Evolutionary conservation across 495 filamentous ascomycete genomes (phyloP), one percentile per base, ranked within the genome.

Genomic region (Xylaria venustula): DNA sequence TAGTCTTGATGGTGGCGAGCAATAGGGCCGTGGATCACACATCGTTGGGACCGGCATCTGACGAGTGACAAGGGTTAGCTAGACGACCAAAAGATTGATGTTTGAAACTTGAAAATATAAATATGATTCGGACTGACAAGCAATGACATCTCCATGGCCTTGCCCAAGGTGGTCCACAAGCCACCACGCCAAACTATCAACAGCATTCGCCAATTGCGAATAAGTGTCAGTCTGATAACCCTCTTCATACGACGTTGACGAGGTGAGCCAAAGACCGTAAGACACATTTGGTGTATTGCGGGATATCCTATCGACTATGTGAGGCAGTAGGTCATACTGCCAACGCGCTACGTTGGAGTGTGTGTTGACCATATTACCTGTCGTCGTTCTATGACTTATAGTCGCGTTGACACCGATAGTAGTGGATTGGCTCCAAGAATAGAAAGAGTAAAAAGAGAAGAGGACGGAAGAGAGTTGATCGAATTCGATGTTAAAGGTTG

Each of bases 171-270:
- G 20, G 17, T 74, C 51, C 14, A 66, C 52, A 17, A 82, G 46
- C 73, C 72, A 75, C 60, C 73, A 71, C 1, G 78, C 73, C 23
- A 76, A 51, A 15, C 70, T 64, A 63, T 82, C 75, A 44, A 81
- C 64, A 7, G 73, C 69, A 58, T 74, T 78, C 1, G 76, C 74
- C 26, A 81, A 63, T 2, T 67, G 61, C 11, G 52, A 46, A 51
- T 73, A 77, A 7, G 71, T 76, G 22, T 80, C 60, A 11, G 47
- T 67, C 2, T 34, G 30, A 34, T 34, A 34, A 34, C 30, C 30
- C 30, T 34, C 42, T 45, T 45, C 42, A 23, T 45, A 57, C 64
- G 59, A 72, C 76, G 7, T 77, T 76, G 70, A 57, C 47, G 71
- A 73, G 0, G 37, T 47, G 1, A 51, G 52, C 61, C 61, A 67